These are phyloP conservation scores for Furculomyces boomerangus DNA, from an alignment of 371 early-diverging fungal genomes.

Conservation along the genomic window DNA sequence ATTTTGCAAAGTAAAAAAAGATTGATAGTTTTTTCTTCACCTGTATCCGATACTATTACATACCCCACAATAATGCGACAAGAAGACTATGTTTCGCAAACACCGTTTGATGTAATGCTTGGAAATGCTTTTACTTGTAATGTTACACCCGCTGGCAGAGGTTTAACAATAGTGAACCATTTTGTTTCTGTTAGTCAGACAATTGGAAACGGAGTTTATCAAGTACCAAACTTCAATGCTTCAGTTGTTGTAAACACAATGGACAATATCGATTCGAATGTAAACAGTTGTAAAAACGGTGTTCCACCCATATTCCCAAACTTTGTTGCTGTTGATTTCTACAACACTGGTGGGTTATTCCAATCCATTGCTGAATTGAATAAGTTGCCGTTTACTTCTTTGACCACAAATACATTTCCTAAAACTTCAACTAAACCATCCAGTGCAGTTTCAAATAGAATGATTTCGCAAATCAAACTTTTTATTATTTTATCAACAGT, in stretches of 20 bases:
- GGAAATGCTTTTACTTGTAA: slow-evolving; percentile 10
- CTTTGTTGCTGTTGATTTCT: slow-evolving; percentile 59
- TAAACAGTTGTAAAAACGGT: slow-evolving; percentile 7
- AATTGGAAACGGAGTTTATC: slow-evolving; percentile 3
- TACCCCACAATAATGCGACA: slow-evolving; percentile 37
- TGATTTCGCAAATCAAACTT: no score
- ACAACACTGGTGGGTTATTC: slow-evolving; percentile 37
- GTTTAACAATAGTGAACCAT: slow-evolving; percentile 22
- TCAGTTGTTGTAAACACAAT: slow-evolving; percentile 12
- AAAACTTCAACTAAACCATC: no score
- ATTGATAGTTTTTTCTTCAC: slow-evolving; percentile 41
- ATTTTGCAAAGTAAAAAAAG: slow-evolving; percentile 45
- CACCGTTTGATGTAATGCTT: slow-evolving; percentile 12
- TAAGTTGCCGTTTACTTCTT: slow-evolving; percentile 5
- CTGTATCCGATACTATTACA: slow-evolving; percentile 25
- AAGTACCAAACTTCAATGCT: slow-evolving; percentile 6
- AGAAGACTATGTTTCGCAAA: slow-evolving; percentile 15
- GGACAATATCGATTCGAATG: slow-evolving; percentile 14
- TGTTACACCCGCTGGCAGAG: slow-evolving; percentile 4
- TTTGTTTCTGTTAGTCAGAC: slow-evolving; percentile 14
- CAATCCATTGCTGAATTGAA: slow-evolving; percentile 38
- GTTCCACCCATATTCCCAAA: slow-evolving; percentile 28
- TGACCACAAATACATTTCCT: slow-evolving; percentile 4
- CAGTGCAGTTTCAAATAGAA: no score
- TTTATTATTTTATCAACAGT: no score